phyloP scores from a whole-genome alignment of 1,284 basidiomycete species.

The Fomitopsis betulina region DNA sequence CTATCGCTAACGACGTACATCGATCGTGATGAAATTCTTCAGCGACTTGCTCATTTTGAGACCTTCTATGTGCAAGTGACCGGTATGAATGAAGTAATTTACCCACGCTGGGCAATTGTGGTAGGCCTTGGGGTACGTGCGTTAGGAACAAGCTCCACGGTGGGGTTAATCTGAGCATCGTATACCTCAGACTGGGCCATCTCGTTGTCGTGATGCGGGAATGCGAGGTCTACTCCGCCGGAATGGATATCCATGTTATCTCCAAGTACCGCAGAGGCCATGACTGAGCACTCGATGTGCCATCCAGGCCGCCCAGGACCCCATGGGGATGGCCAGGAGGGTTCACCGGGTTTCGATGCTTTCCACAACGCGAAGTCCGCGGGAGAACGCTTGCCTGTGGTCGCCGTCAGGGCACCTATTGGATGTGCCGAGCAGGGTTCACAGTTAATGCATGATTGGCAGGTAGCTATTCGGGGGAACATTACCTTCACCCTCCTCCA shows the following conservation, averaged over 20 bases:
- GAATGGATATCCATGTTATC: slow-evolving; percentile 97
- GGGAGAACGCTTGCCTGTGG: slow-evolving; percentile 56
- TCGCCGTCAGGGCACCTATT: slow-evolving; percentile 59
- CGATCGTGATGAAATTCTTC: slow-evolving; percentile 99
- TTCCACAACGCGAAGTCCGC: slow-evolving; percentile 99
- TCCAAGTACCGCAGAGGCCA: slow-evolving; percentile 93
- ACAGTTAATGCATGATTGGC: background rate
- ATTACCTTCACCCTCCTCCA: slow-evolving; percentile 91
- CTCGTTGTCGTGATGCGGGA: slow-evolving; percentile 99
- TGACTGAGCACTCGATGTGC: slow-evolving; percentile 99
- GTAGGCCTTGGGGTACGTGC: slow-evolving; percentile 59
- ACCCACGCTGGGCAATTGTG: slow-evolving; percentile 95
- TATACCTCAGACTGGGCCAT: slow-evolving; percentile 92
- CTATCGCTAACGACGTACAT: slow-evolving; percentile 50
- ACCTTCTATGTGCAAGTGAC: slow-evolving; percentile 97
- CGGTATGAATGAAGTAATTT: slow-evolving; percentile 98
- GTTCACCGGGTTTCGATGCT: slow-evolving; percentile 96
- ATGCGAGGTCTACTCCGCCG: slow-evolving; percentile 94
- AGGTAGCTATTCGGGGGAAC: background rate
- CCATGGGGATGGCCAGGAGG: slow-evolving; percentile 96
- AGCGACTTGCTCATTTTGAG: slow-evolving; percentile 99
- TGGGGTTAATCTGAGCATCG: slow-evolving; percentile 1
- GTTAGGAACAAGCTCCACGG: slow-evolving; percentile 1
- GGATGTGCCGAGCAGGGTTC: background rate
- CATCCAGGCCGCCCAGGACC: slow-evolving; percentile 96